Evolutionary conservation across 2,329 filamentous ascomycete species (phyloP).

Genomic region (Leptoxyphium fumago): DNA sequence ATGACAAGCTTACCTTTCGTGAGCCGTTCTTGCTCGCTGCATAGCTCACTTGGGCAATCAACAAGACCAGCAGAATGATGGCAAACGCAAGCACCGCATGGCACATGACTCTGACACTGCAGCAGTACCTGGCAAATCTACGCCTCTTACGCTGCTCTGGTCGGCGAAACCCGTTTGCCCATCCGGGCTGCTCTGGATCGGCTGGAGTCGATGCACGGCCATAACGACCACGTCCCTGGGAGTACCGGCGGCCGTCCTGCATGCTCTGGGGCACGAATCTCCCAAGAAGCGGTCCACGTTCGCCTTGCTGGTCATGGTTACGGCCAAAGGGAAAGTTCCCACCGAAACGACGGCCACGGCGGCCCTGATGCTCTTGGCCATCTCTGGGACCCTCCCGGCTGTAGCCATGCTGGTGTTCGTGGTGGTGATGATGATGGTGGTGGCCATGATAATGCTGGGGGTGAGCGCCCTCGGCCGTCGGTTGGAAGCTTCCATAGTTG

Average conservation of each 20-base stretch:
- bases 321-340: not conserved
- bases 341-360: not conserved
- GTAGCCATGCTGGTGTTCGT: not conserved
- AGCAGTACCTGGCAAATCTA: not conserved
- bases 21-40: not conserved
- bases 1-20: not conserved
- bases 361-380: not conserved
- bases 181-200: not conserved
- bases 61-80: not conserved
- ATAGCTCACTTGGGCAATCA: not conserved
- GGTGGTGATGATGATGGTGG: not conserved
- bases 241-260: not conserved
- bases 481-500: not conserved
- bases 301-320: not conserved
- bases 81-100: not conserved
- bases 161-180: not conserved
- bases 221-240: not conserved
- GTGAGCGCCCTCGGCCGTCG: not conserved
- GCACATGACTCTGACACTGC: not conserved
- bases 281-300: not conserved
- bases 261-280: not conserved
- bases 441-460: not conserved
- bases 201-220: not conserved
- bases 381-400: not conserved
- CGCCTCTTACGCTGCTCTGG: not conserved